Evolutionary conservation across 1,284 basidiomycete genomes (phyloP).

Genomic region (Polyporus tsugae): DNA sequence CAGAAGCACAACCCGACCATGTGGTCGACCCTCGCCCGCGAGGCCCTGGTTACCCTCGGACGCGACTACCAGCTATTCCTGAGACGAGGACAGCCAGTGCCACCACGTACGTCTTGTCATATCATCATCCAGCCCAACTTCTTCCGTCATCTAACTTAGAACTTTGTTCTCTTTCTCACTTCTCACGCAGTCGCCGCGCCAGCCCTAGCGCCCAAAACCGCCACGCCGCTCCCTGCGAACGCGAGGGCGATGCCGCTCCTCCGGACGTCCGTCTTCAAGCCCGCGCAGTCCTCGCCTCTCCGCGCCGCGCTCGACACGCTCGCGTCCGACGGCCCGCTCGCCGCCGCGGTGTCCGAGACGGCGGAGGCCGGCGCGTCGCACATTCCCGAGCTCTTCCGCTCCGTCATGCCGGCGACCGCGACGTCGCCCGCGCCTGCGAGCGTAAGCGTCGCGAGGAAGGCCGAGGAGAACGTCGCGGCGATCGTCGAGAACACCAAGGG

Average conservation of each 20-base stretch:
- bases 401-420: constrained; percentile 47
- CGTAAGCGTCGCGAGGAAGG: constrained; percentile 31
- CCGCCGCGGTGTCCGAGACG: constrained; percentile 56
- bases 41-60: constrained; percentile 67
- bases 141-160: neutral
- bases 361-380: constrained; percentile 52
- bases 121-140: constrained; percentile 6
- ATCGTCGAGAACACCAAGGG: constrained; percentile 28
- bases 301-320: constrained; percentile 60
- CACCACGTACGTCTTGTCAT: constrained; percentile 36
- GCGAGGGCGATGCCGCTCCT: constrained; percentile 51
- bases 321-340: constrained; percentile 63
- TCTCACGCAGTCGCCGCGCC: constrained; percentile 34
- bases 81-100: constrained; percentile 55
- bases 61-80: constrained; percentile 69
- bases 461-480: constrained; percentile 35
- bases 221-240: constrained; percentile 31
- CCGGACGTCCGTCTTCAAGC: constrained; percentile 57
- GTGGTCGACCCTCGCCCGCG: constrained; percentile 68
- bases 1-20: constrained; percentile 71
- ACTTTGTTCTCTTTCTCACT: neutral
- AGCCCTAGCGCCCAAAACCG: constrained; percentile 32
- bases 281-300: constrained; percentile 52
- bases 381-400: constrained; percentile 69
- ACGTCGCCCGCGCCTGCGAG: constrained; percentile 39